Evolutionary conservation across 306 rosid species (phyloP).

Genomic region (Castanopsis chinensis): DNA sequence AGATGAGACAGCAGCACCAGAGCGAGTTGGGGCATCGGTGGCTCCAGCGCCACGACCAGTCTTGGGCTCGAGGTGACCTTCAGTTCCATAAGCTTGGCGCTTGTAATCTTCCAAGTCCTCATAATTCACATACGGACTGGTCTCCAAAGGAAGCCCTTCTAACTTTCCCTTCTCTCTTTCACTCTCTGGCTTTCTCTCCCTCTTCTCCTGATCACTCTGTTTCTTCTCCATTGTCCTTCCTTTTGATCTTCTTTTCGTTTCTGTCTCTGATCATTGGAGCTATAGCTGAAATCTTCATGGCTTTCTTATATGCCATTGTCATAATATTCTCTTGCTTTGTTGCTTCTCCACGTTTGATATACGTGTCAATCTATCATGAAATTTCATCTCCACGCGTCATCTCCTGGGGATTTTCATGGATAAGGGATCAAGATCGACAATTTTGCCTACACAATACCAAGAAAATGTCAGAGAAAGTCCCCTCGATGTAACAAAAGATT

Average conservation of each 20-base stretch:
- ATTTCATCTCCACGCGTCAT: neutral
- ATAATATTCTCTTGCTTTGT: neutral
- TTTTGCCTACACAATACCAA: neutral
- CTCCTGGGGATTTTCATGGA: neutral
- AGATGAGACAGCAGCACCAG: slow-evolving; percentile 44
- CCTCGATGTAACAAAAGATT: too few relatives aligned
- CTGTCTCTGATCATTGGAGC: neutral
- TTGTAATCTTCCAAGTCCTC: slow-evolving; percentile 78
- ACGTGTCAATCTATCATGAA: slow-evolving; percentile 23
- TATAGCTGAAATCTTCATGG: neutral
- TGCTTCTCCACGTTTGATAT: neutral
- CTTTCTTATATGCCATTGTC: neutral
- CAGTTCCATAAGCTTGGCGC: slow-evolving; percentile 61
- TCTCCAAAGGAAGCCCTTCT: slow-evolving; percentile 62
- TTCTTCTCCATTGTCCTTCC: slow-evolving; percentile 30
- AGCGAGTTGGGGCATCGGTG: slow-evolving; percentile 76
- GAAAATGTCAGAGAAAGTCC: neutral
- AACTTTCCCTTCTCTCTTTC: slow-evolving; percentile 18
- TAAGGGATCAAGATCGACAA: too few relatives aligned
- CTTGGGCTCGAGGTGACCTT: slow-evolving; percentile 68
- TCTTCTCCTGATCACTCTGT: neutral
- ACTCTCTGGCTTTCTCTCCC: slow-evolving; percentile 6
- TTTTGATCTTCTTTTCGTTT: neutral
- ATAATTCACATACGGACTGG: slow-evolving; percentile 67
- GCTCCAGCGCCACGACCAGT: slow-evolving; percentile 67